Base-by-base conservation (phyloP, 768 basidiomycete genomes). In the Leccinum pellstonianum region DNA sequence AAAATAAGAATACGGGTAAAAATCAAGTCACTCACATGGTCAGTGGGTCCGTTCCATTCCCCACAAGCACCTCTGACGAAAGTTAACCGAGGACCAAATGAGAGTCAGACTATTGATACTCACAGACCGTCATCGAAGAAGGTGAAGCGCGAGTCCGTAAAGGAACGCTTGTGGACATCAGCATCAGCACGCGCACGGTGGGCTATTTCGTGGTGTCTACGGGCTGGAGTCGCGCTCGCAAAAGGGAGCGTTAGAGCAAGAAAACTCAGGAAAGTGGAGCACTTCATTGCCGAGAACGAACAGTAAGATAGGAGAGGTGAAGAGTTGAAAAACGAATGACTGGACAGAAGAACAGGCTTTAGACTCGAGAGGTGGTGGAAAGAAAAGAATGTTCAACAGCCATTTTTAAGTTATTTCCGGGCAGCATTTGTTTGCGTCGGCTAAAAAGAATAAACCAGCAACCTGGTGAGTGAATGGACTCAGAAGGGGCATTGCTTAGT, bases 41-140 rank as follows among this genome's bases (percentile, higher is more conserved):
- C 80, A 19, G 19, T 54, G 43, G 74, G 68, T 3, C 41, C 55
- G 64, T 76, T 83, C 41, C 38, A 58, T 6, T 70, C 50, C 17
- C 85, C 85, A 63, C 85, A 86, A 54, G 84, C 84, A 70, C 84
- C 84, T 38, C 84, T 85, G 48, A 59, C 7, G 10, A 54, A 50
- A 29, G 7, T 11, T 31, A 55, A 25, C 38, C 62, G 11, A 65
- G 37, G 27, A 41, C 10, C 10, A 12, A 47, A 65, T 17, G 5
- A 15, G 5, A 43, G 15, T 10, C 31, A n/a, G 27, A 19, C 4
- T 38, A 1, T 49, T 33, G 27, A 51, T 52, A 66, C 75, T 65
- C 62, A 83, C 83, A 82, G 63, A 52, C 83, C 83, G 57, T 77
- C 80, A 31, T 81, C 77, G 64, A 83, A 87, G 61, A 73, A 87